phyloP scores from a whole-genome alignment of 371 early-diverging fungal species.

The Mucor indicus region DNA sequence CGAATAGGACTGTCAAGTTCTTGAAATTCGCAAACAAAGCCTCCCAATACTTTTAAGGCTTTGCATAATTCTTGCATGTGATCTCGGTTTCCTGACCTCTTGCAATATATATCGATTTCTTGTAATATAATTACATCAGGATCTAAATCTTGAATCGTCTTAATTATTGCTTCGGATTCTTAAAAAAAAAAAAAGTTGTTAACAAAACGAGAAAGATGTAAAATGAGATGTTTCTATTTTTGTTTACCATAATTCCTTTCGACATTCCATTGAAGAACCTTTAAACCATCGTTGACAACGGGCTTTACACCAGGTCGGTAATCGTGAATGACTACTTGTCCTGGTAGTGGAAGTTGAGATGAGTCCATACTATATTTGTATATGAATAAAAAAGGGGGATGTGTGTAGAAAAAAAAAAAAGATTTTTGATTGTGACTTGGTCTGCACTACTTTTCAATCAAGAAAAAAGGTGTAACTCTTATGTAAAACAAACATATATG shows the following conservation, averaged over 20 bases:
- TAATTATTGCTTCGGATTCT: slow-evolving; percentile 60
- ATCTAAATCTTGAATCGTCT: slow-evolving; percentile 48
- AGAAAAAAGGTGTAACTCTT: too few species aligned
- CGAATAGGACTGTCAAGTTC: slow-evolving; percentile 67
- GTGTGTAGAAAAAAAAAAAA: too few species aligned
- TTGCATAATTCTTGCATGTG: slow-evolving; percentile 57
- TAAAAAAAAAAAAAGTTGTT: not conserved
- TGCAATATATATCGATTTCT: slow-evolving; percentile 73
- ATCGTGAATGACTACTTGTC: slow-evolving; percentile 50
- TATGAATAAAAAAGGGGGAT: too few species aligned
- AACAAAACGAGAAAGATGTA: too few species aligned
- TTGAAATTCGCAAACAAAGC: slow-evolving; percentile 73
- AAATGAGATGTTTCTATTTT: too few species aligned
- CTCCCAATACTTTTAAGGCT: slow-evolving; percentile 57
- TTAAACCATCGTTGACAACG: slow-evolving; percentile 6
- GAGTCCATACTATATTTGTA: not conserved
- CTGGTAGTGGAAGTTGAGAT: slow-evolving; percentile 21
- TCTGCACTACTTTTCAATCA: too few species aligned
- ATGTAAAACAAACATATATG: too few species aligned
- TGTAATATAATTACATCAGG: slow-evolving; percentile 70
- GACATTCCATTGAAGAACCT: slow-evolving; percentile 68
- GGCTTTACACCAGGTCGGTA: slow-evolving; percentile 21
- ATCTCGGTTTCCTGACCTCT: slow-evolving; percentile 60
- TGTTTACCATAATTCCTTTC: slow-evolving; percentile 66
- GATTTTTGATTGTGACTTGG: too few species aligned